These are phyloP conservation scores for Pelargonium nanum DNA, from an alignment of 345 rosid genomes.

Conservation along the genomic window DNA sequence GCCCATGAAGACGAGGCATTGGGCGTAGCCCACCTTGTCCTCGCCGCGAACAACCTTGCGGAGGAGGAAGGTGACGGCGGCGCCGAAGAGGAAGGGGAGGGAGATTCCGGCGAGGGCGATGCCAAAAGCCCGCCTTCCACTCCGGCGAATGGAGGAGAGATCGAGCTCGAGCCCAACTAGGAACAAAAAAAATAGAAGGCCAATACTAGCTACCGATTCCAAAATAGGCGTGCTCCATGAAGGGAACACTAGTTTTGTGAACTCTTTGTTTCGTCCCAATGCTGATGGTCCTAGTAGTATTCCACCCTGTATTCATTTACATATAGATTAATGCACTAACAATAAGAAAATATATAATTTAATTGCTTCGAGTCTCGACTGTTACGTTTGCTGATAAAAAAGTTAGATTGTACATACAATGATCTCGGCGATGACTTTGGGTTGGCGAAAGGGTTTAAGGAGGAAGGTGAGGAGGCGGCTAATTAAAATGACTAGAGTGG, in stretches of 20 bases:
- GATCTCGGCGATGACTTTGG: constrained; percentile 87
- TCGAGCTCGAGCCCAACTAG: constrained; percentile 88
- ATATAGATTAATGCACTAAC: no score
- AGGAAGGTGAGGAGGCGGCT: constrained; percentile 61
- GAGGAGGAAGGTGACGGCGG: constrained; percentile 53
- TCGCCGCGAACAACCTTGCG: constrained; percentile 34
- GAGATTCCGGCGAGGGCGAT: constrained; percentile 69
- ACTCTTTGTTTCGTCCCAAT: constrained; percentile 46
- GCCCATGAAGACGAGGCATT: constrained; percentile 72
- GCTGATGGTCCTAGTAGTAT: constrained; percentile 76
- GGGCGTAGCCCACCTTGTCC: constrained; percentile 45
- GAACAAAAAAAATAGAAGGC: constrained; percentile 81
- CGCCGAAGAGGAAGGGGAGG: constrained; percentile 57
- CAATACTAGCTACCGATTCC: constrained; percentile 71
- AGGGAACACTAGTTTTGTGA: constrained; percentile 45
- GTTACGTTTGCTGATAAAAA: no score
- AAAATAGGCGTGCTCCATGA: constrained; percentile 62
- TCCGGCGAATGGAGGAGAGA: constrained; percentile 46
- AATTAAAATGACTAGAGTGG: constrained; percentile 45
- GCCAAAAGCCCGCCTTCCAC: constrained; percentile 55
- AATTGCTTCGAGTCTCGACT: no score
- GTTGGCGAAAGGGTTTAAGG: constrained; percentile 88
- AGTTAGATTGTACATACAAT: constrained; percentile 50
- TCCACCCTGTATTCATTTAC: constrained; percentile 58
- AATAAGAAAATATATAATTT: neutral